Evolutionary conservation across 2,329 filamentous ascomycete genomes (phyloP).

Genomic region (Hymenoscyphus fraxineus): DNA sequence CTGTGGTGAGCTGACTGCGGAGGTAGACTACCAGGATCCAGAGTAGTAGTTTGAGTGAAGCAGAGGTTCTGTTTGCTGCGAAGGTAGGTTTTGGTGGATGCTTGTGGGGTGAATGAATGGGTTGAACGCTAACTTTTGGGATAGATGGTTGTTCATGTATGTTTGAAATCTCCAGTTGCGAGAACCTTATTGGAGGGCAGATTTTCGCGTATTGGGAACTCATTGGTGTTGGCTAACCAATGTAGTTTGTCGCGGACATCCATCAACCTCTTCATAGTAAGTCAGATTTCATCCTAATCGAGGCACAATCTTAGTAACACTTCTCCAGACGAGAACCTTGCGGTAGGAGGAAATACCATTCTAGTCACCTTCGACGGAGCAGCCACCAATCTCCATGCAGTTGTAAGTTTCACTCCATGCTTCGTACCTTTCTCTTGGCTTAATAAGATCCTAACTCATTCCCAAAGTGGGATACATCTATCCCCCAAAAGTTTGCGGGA

Average conservation of each 20-base stretch:
- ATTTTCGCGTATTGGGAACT: not conserved
- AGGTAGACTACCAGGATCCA: slow-evolving; percentile 23
- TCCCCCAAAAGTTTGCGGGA: slow-evolving; percentile 61
- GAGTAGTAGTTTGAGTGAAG: slow-evolving; percentile 38
- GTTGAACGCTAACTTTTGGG: not conserved
- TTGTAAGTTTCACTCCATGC: slow-evolving; percentile 38
- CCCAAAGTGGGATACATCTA: slow-evolving; percentile 52
- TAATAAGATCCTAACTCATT: not conserved
- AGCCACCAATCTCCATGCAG: slow-evolving; percentile 61
- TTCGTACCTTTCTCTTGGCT: not conserved
- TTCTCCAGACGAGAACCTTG: slow-evolving; percentile 50
- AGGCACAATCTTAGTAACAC: not conserved
- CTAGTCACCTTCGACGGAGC: slow-evolving; percentile 56
- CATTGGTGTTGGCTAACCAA: slow-evolving; percentile 32
- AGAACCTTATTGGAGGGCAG: not conserved
- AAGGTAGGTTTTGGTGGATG: slow-evolving; percentile 38
- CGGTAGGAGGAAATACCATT: slow-evolving; percentile 65
- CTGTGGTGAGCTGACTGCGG: not conserved
- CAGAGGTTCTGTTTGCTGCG: slow-evolving; percentile 53
- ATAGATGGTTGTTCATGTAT: slow-evolving; percentile 34
- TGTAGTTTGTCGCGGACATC: slow-evolving; percentile 53
- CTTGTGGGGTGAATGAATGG: not conserved
- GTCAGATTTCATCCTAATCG: not conserved
- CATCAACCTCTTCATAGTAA: slow-evolving; percentile 61
- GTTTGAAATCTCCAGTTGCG: slow-evolving; percentile 19